Conservation (phyloP, 257 asterid genomes). For the Datura wrightii region DNA sequence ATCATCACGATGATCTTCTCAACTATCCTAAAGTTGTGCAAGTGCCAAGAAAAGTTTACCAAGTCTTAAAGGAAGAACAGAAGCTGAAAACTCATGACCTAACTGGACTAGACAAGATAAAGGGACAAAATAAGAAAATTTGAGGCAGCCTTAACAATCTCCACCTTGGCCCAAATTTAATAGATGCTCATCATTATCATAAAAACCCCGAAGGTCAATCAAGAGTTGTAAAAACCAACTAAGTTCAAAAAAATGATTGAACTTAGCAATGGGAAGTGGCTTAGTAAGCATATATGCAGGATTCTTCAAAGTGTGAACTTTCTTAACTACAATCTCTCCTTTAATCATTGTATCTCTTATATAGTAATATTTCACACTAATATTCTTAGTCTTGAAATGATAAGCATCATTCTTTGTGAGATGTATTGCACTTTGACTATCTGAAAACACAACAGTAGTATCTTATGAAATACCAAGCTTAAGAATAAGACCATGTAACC, state of each 20-base stretch:
- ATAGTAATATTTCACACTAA: neutral
- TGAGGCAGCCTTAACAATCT: neutral
- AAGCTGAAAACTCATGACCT: neutral
- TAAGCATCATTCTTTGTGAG: conserved; percentile 18
- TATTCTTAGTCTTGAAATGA: neutral
- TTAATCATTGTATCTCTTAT: neutral
- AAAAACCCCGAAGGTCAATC: neutral
- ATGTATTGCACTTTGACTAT: conserved; percentile 27
- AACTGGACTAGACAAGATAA: neutral
- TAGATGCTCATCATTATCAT: neutral
- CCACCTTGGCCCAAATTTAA: neutral
- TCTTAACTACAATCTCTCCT: neutral
- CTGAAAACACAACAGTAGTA: neutral
- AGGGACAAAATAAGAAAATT: no score
- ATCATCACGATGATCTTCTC: no score
- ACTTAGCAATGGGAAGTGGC: neutral
- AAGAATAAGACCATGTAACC: neutral
- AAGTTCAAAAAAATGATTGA: neutral
- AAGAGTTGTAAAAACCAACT: neutral
- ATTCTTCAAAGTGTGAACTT: neutral
- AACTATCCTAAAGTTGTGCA: no score
- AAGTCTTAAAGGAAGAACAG: neutral
- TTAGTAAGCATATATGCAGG: neutral
- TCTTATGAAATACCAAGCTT: neutral
- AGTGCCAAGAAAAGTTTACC: no score